phyloP scores from a whole-genome alignment of 257 asterid species.

The Lycium barbarum region DNA sequence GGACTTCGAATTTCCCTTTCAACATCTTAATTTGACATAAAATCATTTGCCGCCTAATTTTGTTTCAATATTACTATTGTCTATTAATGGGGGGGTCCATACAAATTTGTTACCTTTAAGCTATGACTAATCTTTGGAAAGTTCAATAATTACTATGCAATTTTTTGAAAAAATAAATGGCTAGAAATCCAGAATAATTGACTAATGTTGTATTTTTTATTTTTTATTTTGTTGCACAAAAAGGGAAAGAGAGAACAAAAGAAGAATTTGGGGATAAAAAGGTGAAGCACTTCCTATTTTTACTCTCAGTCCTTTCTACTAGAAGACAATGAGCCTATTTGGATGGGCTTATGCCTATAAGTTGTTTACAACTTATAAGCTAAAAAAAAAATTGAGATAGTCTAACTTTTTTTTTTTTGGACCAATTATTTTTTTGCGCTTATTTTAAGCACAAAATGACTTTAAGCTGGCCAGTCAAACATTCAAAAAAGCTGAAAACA shows the following conservation, averaged over 20 bases:
- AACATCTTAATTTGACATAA: slow-evolving; percentile 3
- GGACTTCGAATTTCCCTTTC: background rate
- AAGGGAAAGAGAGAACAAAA: background rate
- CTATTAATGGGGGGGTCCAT: background rate
- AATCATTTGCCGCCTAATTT: background rate
- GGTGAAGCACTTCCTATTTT: background rate
- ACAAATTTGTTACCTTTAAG: background rate
- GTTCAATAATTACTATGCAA: background rate
- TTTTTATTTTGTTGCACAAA: background rate
- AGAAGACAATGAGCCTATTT: too few species aligned
- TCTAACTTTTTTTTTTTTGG: too few species aligned
- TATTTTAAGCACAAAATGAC: too few species aligned
- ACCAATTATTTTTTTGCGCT: too few species aligned
- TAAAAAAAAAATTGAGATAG: too few species aligned
- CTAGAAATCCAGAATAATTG: background rate
- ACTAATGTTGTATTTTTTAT: background rate
- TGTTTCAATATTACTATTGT: background rate
- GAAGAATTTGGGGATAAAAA: too few species aligned
- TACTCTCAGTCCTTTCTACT: background rate
- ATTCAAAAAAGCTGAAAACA: too few species aligned
- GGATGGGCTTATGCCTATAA: too few species aligned
- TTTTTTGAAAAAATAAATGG: background rate
- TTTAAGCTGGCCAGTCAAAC: too few species aligned
- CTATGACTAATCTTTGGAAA: background rate
- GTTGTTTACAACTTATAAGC: too few species aligned